Conservation (phyloP, 257 asterid genomes). For the Nicotiana noctiflora region DNA sequence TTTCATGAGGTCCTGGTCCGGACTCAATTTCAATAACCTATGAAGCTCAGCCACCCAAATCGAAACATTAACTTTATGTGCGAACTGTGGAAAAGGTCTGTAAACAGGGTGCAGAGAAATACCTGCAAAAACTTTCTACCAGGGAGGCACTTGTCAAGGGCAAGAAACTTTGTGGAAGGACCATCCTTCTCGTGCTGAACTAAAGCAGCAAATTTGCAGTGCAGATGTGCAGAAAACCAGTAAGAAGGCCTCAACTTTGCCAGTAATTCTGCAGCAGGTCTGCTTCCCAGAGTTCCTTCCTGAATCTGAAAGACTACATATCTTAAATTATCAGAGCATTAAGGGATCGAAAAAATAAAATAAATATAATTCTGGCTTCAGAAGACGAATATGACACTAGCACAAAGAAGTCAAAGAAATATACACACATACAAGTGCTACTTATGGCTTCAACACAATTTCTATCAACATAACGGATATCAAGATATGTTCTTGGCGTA, state of each 20-base stretch:
- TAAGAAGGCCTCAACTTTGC: constrained; percentile 66
- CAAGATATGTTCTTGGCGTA: not conserved
- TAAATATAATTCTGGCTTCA: not conserved
- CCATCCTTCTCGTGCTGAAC: constrained; percentile 77
- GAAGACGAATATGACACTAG: not conserved
- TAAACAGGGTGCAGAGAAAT: constrained; percentile 15
- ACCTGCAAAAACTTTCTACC: constrained; percentile 70
- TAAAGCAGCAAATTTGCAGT: constrained; percentile 92
- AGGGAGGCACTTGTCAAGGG: constrained; percentile 44
- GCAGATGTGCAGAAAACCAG: constrained; percentile 97
- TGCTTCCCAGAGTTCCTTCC: constrained; percentile 78
- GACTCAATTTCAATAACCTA: constrained; percentile 81
- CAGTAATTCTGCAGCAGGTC: constrained; percentile 79
- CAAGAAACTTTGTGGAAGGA: constrained; percentile 44
- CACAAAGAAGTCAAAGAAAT: not conserved
- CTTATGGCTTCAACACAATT: not conserved
- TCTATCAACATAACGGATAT: not conserved
- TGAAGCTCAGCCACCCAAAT: constrained; percentile 13
- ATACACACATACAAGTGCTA: not conserved
- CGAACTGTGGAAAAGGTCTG: constrained; percentile 1
- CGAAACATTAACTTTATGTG: constrained; percentile 11
- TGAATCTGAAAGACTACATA: constrained; percentile 40
- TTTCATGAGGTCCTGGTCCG: constrained; percentile 65
- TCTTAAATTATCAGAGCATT: constrained; percentile 7
- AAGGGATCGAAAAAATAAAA: not conserved